Evolutionary conservation across 83 land plant species (phyloP).

Genomic region (Picea abies): DNA sequence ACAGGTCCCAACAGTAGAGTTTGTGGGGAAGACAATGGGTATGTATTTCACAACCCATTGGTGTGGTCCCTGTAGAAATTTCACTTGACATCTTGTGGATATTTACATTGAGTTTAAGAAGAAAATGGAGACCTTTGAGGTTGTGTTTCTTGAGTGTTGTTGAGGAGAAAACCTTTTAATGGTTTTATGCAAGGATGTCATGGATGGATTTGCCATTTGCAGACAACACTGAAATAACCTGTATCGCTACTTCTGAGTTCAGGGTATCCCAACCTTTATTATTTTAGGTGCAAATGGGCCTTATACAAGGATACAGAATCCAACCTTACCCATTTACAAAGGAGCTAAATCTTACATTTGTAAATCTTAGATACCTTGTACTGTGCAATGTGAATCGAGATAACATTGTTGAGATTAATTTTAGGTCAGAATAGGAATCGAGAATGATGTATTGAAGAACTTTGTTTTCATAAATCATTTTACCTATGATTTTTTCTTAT

Average conservation of each 20-base stretch:
- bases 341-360: no score
- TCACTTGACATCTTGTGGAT: background rate
- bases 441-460: no score
- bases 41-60: slow-evolving; percentile 69
- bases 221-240: slow-evolving; percentile 50
- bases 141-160: slow-evolving; percentile 19
- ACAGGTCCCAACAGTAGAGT: slow-evolving; percentile 49
- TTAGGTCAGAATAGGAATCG: no score
- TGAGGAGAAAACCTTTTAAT: slow-evolving; percentile 32
- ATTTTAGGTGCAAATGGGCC: slow-evolving; percentile 47
- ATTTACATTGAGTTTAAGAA: background rate
- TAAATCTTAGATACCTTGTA: no score
- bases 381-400: no score
- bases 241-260: slow-evolving; percentile 45
- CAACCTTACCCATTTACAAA: slow-evolving; percentile 63
- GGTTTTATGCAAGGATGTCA: slow-evolving; percentile 41
- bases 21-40: slow-evolving; percentile 61
- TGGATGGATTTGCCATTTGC: slow-evolving; percentile 65
- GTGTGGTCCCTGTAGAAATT: slow-evolving; percentile 27
- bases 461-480: no score
- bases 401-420: no score
- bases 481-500: no score
- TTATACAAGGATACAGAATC: slow-evolving; percentile 48
- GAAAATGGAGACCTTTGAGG: slow-evolving; percentile 57
- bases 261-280: slow-evolving; percentile 38